Evolutionary conservation across 331 rosid species (phyloP).

Genomic region (Malus hybrid): DNA sequence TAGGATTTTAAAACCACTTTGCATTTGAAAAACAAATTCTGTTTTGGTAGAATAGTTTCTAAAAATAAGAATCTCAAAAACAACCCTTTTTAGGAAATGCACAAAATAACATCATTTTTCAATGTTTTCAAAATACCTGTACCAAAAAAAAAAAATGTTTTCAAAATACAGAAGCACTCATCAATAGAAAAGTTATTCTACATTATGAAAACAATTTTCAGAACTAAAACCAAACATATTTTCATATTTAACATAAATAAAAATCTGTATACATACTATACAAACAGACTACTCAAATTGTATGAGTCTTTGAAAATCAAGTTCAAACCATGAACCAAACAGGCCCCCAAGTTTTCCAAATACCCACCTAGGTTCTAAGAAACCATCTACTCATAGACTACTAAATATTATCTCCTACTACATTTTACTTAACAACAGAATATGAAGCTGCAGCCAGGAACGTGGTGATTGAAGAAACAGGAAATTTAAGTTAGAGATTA

Average conservation of each 20-base stretch:
- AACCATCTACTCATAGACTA: neutral
- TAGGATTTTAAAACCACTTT: neutral
- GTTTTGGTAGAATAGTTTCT: neutral
- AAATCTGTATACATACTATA: neutral
- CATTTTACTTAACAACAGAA: neutral
- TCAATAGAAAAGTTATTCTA: neutral
- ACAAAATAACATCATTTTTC: neutral
- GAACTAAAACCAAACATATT: neutral
- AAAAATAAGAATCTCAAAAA: neutral
- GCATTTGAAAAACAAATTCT: neutral
- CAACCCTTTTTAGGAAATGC: neutral
- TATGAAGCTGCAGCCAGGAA: neutral
- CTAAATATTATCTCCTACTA: neutral
- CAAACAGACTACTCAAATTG: neutral
- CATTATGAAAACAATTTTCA: neutral
- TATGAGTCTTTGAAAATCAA: neutral
- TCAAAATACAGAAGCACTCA: neutral
- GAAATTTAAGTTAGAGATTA: constrained; percentile 23
- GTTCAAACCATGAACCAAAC: neutral
- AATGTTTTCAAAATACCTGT: too few species aligned
- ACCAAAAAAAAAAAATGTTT: too few species aligned
- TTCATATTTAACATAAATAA: neutral
- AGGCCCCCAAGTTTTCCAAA: neutral
- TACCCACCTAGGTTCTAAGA: neutral
- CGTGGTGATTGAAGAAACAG: neutral